Percentiles rank a stretch among this genome's conserved stretches.
Evolutionary conservation across 352 stramenopile genomes (phyloP).

Genomic region (Phytophthora pinifolia): DNA sequence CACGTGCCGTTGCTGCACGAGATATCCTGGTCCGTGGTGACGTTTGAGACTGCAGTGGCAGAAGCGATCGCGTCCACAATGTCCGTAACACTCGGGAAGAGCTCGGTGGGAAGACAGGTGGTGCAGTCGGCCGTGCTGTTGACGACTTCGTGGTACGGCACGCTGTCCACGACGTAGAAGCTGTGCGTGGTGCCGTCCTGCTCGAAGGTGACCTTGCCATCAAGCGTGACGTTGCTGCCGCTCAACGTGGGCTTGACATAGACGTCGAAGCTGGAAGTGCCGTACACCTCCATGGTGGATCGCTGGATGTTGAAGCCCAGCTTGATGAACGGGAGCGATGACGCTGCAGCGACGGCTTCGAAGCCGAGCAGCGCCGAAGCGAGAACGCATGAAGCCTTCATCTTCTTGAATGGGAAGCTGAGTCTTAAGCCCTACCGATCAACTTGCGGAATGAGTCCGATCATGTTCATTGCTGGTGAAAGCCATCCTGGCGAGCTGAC

Average conservation of each 20-base stretch:
- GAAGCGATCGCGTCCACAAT: conserved; percentile 37
- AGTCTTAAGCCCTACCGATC: conserved; percentile 12
- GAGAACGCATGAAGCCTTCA: conserved; percentile 11
- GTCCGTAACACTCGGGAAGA: conserved; percentile 31
- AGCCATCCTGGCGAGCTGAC: conserved; percentile 26
- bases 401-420: conserved; percentile 7
- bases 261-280: conserved; percentile 42
- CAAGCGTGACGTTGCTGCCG: conserved; percentile 35
- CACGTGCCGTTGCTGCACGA: conserved; percentile 39
- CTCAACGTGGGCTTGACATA: conserved; percentile 40
- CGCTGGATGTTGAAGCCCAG: conserved; percentile 53
- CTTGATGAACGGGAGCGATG: conserved; percentile 33
- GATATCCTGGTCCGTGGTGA: conserved; percentile 44
- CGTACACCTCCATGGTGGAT: conserved; percentile 51
- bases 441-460: conserved; percentile 16
- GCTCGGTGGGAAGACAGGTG: conserved; percentile 26
- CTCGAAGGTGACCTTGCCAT: conserved; percentile 39
- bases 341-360: conserved; percentile 15
- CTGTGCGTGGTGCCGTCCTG: conserved; percentile 39
- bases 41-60: conserved; percentile 31
- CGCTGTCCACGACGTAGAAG: conserved; percentile 42
- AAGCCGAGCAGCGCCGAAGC: conserved; percentile 7
- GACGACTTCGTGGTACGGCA: conserved; percentile 33
- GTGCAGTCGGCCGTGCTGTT: conserved; percentile 21
- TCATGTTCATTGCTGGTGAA: conserved; percentile 1